Evolutionary conservation across 176 grass and related monocot genomes (phyloP), one percentile per base, ranked within the genome.

Genomic region (Stipa capillata): DNA sequence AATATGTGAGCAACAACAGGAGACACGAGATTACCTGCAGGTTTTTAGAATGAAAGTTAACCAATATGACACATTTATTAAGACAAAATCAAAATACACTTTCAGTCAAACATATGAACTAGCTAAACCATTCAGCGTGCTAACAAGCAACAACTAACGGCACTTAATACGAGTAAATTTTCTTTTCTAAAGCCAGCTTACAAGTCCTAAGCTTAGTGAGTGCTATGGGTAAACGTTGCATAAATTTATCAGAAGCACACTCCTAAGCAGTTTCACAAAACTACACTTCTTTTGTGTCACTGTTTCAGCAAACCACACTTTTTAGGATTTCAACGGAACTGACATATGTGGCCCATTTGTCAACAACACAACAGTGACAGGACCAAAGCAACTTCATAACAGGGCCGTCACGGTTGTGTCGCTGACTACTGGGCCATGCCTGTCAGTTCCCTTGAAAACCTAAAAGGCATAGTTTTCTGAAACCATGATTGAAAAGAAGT

Each of bases 1-100:
- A 97, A 85, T 73, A 97, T 60, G 55, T 97, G 95, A 64, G 89
- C 95, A 62, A 90, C 69, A 84, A 97, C 87, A 23, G 95, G 89
- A 71, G 89, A 80, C 33, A 92, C 15, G 35, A 97, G 58, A 72
- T 90, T 88, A 8, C 92, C 95, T 94, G 77, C 24, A 85, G 6
- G 39, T 73, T 61, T 31, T 62, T 15, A 28, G 41, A 56, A 83
- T 4, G 17, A 28, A 52, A 73, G 6, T 82, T 79, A 29, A 76
- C 68, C 39, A 54, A 78, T 54, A 74, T 28, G 17, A 15, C 58
- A 85, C 10, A 15, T 43, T 78, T 63, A 43, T 49, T 2, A 66
- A 74, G 77, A 20, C 23, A 60, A 86, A 25, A 53, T 66, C 28
- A 76, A 83, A 63, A 8, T 79, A 20, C 14, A 59, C 44, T 72